Percentiles rank a stretch among this genome's conserved stretches.
Conservation (phyloP, 164 flowering plant genomes). For the Nymphaea thermarum region DNA sequence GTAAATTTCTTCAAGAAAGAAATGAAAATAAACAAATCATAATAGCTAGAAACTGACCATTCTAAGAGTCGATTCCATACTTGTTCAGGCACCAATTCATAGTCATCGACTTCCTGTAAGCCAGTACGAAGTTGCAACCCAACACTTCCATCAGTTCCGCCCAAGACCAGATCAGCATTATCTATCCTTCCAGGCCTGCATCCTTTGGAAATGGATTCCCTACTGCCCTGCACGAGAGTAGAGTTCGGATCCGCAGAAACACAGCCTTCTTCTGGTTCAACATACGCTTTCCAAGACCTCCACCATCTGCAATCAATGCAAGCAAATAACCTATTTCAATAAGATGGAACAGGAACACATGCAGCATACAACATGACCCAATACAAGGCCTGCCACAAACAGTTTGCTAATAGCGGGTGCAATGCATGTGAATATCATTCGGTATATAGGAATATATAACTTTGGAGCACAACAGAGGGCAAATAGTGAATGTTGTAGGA, state of each 20-base stretch:
- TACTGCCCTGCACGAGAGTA: conserved; percentile 10
- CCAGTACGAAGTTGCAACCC: conserved; percentile 38
- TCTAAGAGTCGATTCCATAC: conserved; percentile 77
- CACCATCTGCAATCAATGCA: conserved; percentile 61
- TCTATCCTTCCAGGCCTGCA: conserved; percentile 82
- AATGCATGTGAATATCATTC: not conserved
- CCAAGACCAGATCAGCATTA: conserved; percentile 44
- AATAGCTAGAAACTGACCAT: conserved; percentile 27
- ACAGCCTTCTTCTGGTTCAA: conserved; percentile 24
- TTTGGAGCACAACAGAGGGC: not conserved
- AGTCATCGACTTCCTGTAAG: conserved; percentile 67
- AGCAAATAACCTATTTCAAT: not conserved
- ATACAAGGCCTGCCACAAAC: too few relatives aligned
- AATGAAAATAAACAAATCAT: not conserved
- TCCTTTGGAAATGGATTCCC: conserved; percentile 12
- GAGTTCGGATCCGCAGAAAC: conserved; percentile 14
- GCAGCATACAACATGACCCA: not conserved
- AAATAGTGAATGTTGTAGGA: not conserved
- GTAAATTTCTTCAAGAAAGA: not conserved
- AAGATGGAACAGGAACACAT: not conserved
- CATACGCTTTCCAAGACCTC: conserved; percentile 59
- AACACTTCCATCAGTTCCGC: conserved; percentile 19
- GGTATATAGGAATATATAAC: not conserved
- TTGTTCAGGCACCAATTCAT: conserved; percentile 70
- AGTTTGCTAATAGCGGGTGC: too few relatives aligned